Base-by-base conservation (phyloP, 1,284 basidiomycete species). In the Papiliotrema nemorosa region DNA sequence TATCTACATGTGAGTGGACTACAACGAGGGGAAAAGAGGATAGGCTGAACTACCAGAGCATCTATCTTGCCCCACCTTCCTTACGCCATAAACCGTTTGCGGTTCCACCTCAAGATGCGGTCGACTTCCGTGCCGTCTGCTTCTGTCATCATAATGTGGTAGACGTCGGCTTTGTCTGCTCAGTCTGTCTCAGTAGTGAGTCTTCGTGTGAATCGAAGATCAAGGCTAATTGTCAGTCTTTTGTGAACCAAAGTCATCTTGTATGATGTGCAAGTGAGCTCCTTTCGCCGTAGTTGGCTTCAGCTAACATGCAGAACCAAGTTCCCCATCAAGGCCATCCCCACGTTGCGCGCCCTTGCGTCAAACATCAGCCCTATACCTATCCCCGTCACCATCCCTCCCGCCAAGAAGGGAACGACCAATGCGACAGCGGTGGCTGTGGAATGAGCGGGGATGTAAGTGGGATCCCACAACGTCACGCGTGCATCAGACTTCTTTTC, bases 81-180 rank as follows among this genome's bases (percentile, higher is more conserved):
- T 82, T 94, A 47, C 84, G 92, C 21, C 82, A 82, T 53, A 78
- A 84, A 21, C 79, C 71, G 3, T 72, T 98, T 43, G 84, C 87
- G 2, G 84, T 90, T 26, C 94, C 96, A 0, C 90, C 87, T 1
- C 88, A 94, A 73, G 93, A 97, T 67, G 87, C 86, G 60, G 87
- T 97, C 52, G 96, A 98, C 70, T 94, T 98, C 69, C 82, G 96
- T 25, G 96, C 96, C 0, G 93, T 93, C 5, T 98, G 96, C 72
- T 98, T 99, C 77, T 99, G 96, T 74, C 96, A 98, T 75, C 92
- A 97, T 67, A 85, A 86, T 47, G 94, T 97, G 41, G 84, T 98
- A 34, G 94, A 98, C 66, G 83, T 98, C 47, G 96, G 93, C 33
- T 99, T 94, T 65, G 92, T 99, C 22, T 99, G 96, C 74, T 94